Conservation (phyloP, 2,329 filamentous ascomycete genomes). For the Mycocentrospora acerina region DNA sequence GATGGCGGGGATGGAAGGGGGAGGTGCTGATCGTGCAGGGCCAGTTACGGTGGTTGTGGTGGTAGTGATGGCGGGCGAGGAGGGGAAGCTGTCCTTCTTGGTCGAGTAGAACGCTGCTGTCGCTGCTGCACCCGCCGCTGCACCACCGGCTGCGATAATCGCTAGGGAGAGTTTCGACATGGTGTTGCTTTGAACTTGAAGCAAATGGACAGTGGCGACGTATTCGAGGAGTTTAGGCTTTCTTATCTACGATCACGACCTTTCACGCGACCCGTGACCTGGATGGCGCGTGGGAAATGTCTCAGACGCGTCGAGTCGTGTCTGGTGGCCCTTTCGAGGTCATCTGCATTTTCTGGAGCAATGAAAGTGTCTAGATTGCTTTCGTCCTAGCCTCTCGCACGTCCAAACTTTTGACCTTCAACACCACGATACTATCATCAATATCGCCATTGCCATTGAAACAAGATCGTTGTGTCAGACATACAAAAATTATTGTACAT, state of each 20-base stretch:
- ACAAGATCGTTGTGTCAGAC: too few species aligned
- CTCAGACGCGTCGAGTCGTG: slow-evolving; percentile 39
- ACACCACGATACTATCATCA: slow-evolving; percentile 5
- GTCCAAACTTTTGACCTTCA: slow-evolving; percentile 1
- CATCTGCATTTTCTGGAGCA: slow-evolving; percentile 1
- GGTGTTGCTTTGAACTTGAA: slow-evolving; percentile 7
- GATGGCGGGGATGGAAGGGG: slow-evolving; percentile 25
- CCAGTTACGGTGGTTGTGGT: slow-evolving; percentile 39
- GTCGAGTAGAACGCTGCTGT: slow-evolving; percentile 50
- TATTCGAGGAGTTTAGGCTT: background rate
- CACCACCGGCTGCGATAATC: slow-evolving; percentile 51
- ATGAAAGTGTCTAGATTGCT: too few species aligned
- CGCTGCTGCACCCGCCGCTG: slow-evolving; percentile 51
- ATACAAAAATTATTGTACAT: too few species aligned
- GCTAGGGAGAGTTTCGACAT: slow-evolving; percentile 56
- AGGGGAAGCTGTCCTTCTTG: slow-evolving; percentile 29
- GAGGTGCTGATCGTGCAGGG: slow-evolving; percentile 26
- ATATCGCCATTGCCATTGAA: background rate
- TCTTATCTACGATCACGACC: slow-evolving; percentile 16
- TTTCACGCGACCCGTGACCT: slow-evolving; percentile 26
- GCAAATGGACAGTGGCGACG: too few species aligned
- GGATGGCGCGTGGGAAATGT: slow-evolving; percentile 38
- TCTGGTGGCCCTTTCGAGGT: slow-evolving; percentile 28
- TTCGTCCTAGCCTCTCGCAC: too few species aligned
- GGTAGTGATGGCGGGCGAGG: slow-evolving; percentile 32